Percentiles rank a stretch among this genome's conserved stretches.
phyloP scores from a whole-genome alignment of 805 yeast genomes.

The Kodamaea kaohsiungensis region DNA sequence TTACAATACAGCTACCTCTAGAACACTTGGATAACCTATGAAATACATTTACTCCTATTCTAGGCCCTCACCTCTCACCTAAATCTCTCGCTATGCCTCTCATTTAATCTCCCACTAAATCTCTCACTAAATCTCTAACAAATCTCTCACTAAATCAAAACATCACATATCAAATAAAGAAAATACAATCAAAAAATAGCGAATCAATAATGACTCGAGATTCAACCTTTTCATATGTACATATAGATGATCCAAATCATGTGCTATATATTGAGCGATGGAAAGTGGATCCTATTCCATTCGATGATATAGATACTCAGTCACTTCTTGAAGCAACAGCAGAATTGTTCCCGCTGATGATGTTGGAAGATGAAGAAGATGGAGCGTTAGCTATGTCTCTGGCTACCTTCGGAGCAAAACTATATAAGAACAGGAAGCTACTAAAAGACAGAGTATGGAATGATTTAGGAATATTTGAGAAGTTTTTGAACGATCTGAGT shows the following conservation, averaged over 20 bases:
- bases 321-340: conserved; percentile 38
- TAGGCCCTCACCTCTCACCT: too few species aligned
- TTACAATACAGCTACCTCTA: too few species aligned
- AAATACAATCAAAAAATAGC: background rate
- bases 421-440: conserved; percentile 32
- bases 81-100: too few species aligned
- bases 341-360: conserved; percentile 35
- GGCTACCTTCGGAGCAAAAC: conserved; percentile 40
- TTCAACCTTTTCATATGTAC: conserved; percentile 29
- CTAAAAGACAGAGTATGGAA: conserved; percentile 36
- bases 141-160: too few species aligned
- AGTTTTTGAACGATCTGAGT: conserved; percentile 24
- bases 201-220: conserved; percentile 5
- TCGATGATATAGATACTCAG: conserved; percentile 43
- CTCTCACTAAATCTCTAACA: too few species aligned
- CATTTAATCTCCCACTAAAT: too few species aligned
- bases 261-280: conserved; percentile 44
- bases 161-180: background rate
- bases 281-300: conserved; percentile 41
- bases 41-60: too few species aligned
- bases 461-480: conserved; percentile 32
- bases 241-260: conserved; percentile 39
- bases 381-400: conserved; percentile 39
- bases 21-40: too few species aligned
- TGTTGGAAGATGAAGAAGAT: conserved; percentile 40